phyloP scores from a whole-genome alignment of 2,329 filamentous ascomycete species.

The Claviceps pazoutovae region DNA sequence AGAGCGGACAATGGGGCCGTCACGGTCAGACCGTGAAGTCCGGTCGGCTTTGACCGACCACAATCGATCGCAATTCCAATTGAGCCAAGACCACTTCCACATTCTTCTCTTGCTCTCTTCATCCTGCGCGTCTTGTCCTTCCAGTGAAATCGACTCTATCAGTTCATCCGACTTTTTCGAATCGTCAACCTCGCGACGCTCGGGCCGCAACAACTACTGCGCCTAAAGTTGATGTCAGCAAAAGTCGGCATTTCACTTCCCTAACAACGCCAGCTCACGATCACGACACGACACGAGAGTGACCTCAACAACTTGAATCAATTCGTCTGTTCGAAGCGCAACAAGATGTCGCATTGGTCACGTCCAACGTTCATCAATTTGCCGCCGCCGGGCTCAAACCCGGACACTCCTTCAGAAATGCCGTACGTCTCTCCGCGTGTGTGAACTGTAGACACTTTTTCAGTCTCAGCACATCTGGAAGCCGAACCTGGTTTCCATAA shows the following conservation, averaged over 20 bases:
- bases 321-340: neutral
- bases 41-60: no score
- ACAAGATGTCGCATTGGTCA: constrained; percentile 25
- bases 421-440: constrained; percentile 45
- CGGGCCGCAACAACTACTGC: no score
- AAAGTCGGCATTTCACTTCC: no score
- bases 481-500: neutral
- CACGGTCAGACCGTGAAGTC: neutral
- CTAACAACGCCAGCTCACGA: no score
- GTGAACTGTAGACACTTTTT: neutral
- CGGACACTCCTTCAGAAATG: constrained; percentile 77
- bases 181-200: neutral
- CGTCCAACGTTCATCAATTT: constrained; percentile 67
- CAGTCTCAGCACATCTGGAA: neutral
- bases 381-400: constrained; percentile 66
- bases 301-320: no score
- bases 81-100: neutral
- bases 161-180: neutral
- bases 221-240: no score
- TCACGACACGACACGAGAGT: no score
- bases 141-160: neutral
- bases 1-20: neutral
- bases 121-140: neutral
- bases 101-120: neutral
- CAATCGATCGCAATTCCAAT: neutral